Conservation (phyloP, 2,329 filamentous ascomycete genomes). For the Botrytis deweyae region DNA sequence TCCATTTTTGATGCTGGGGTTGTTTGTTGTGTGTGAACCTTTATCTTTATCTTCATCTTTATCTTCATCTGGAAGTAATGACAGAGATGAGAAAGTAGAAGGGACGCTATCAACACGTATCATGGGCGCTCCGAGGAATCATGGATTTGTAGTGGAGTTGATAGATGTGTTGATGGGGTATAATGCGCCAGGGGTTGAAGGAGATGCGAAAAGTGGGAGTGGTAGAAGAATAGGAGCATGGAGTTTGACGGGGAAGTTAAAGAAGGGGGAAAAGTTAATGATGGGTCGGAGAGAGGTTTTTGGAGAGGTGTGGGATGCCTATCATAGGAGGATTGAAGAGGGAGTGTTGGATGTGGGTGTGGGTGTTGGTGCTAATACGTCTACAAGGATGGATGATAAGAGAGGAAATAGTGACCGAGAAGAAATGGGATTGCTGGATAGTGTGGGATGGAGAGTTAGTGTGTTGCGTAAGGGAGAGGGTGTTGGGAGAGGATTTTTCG, state of each 20-base stretch:
- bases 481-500: background rate
- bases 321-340: background rate
- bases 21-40: background rate
- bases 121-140: background rate
- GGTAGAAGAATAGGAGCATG: accelerated
- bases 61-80: background rate
- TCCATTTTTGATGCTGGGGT: background rate
- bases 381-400: background rate
- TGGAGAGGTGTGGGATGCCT: background rate
- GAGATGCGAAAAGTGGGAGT: accelerated
- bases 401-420: too few species aligned
- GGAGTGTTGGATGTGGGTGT: background rate
- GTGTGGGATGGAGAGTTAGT: background rate
- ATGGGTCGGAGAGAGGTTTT: background rate
- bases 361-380: background rate
- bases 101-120: background rate
- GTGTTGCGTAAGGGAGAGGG: background rate
- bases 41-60: background rate
- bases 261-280: background rate
- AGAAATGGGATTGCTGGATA: background rate
- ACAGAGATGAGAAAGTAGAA: background rate
- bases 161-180: background rate
- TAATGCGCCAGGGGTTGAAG: background rate
- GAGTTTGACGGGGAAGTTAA: background rate
- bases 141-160: background rate